These are phyloP conservation scores for Apiospora rasikravindrae DNA, from an alignment of 2,329 filamentous ascomycete genomes.

Conservation along the genomic window DNA sequence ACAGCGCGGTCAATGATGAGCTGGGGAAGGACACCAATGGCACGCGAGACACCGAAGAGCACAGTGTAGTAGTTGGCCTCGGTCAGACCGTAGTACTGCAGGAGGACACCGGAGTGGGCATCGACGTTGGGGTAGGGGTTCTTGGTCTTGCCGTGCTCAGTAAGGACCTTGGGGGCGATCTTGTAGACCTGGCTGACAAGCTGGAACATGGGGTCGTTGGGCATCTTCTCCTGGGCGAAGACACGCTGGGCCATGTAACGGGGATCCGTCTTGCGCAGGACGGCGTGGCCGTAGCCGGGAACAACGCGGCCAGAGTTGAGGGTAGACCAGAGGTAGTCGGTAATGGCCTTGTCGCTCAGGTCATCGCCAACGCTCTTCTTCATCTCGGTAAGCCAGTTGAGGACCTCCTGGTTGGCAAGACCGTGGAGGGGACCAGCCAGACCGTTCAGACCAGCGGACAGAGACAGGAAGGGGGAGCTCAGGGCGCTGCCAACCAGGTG, in stretches of 20 bases:
- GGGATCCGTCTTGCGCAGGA: conserved; percentile 99
- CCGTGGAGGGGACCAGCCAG: conserved; percentile 98
- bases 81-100: conserved; percentile 99
- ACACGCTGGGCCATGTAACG: conserved; percentile 98
- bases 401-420: conserved; percentile 98
- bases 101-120: conserved; percentile 97
- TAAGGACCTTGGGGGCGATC: conserved; percentile 96
- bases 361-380: conserved; percentile 94
- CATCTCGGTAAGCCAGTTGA: conserved; percentile 99
- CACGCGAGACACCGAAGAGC: conserved; percentile 97
- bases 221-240: conserved; percentile 91
- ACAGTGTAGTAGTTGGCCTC: conserved; percentile 99
- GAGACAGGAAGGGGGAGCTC: conserved; percentile 95
- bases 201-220: conserved; percentile 99
- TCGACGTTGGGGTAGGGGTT: conserved; percentile 99
- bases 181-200: conserved; percentile 99
- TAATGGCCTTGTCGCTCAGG: conserved; percentile 94
- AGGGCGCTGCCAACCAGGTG: conserved; percentile 96
- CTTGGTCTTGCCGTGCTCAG: conserved; percentile 99
- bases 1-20: conserved; percentile 99
- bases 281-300: conserved; percentile 97
- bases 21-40: conserved; percentile 97
- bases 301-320: conserved; percentile 96
- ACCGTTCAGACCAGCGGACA: conserved; percentile 96
- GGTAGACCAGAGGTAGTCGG: conserved; percentile 97